phyloP scores from a whole-genome alignment of 106 monocot species.

The Dioscorea zingiberensis region DNA sequence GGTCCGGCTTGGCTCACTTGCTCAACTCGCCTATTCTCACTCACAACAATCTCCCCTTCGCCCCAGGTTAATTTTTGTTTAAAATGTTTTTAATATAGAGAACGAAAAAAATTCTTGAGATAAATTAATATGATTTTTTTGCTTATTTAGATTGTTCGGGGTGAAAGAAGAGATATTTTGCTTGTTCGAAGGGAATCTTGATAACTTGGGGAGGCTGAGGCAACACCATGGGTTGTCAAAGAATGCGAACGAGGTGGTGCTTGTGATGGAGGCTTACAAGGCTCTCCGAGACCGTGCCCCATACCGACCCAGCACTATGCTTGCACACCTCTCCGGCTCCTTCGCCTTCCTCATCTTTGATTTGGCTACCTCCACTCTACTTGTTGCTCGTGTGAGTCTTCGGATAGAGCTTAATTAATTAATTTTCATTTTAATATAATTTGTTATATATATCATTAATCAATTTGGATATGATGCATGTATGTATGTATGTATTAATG shows the following conservation, averaged over 20 bases:
- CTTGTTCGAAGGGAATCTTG: constrained; percentile 67
- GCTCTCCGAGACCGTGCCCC: constrained; percentile 89
- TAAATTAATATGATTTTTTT: background rate
- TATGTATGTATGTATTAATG: background rate
- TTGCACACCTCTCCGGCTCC: constrained; percentile 63
- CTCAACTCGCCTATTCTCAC: constrained; percentile 68
- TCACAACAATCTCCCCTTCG: constrained; percentile 40
- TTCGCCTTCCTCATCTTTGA: constrained; percentile 90
- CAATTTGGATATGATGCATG: background rate
- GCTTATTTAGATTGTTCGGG: constrained; percentile 52
- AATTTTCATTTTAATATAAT: too few relatives aligned
- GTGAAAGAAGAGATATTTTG: constrained; percentile 94
- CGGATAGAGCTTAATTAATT: too few relatives aligned
- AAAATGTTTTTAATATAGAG: too few relatives aligned
- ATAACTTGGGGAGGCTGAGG: constrained; percentile 67
- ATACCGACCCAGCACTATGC: constrained; percentile 77
- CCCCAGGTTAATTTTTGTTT: constrained; percentile 23
- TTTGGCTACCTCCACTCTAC: constrained; percentile 55
- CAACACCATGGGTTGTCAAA: constrained; percentile 86
- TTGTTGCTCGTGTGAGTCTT: constrained; percentile 77
- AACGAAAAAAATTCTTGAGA: too few relatives aligned
- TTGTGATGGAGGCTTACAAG: constrained; percentile 94
- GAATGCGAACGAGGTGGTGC: constrained; percentile 60
- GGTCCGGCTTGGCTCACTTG: constrained; percentile 41
- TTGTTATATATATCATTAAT: too few relatives aligned